These are phyloP conservation scores for Gautieria morchelliformis DNA, from an alignment of 768 basidiomycete genomes.

Conservation along the genomic window DNA sequence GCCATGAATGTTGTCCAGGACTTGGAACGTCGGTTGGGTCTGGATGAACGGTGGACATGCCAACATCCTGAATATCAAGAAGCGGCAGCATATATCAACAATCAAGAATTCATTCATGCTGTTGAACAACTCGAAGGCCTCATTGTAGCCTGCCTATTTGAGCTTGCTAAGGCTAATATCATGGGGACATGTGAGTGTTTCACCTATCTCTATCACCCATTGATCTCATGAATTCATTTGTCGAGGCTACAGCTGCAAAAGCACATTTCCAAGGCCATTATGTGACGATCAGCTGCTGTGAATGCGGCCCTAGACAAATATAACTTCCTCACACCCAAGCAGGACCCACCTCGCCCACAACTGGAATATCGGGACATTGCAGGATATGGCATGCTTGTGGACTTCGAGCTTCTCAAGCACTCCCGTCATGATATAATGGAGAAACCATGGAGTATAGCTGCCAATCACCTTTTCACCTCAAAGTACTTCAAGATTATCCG, in stretches of 20 bases:
- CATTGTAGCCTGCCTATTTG: slow-evolving; percentile 21
- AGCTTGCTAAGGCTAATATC: slow-evolving; percentile 20
- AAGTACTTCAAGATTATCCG: not conserved
- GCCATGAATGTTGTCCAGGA: not conserved
- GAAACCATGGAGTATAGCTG: not conserved
- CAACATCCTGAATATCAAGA: slow-evolving; percentile 8
- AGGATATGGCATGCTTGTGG: not conserved
- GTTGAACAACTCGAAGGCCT: slow-evolving; percentile 22
- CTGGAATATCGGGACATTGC: not conserved
- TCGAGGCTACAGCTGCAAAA: slow-evolving; percentile 25
- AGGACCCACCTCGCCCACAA: not conserved
- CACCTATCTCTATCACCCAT: not conserved
- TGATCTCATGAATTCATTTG: too few relatives aligned
- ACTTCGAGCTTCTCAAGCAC: slow-evolving; percentile 1
- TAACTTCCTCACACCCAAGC: not conserved
- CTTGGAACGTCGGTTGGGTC: slow-evolving; percentile 10
- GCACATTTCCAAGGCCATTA: slow-evolving; percentile 26
- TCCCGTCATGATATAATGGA: not conserved
- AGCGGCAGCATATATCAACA: not conserved
- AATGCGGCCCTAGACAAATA: slow-evolving; percentile 2
- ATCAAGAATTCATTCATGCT: slow-evolving; percentile 13
- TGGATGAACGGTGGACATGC: slow-evolving; percentile 13
- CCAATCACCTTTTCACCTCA: not conserved
- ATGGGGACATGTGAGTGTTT: slow-evolving; percentile 14
- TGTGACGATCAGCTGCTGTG: slow-evolving; percentile 14